Base-by-base conservation (phyloP, 1,284 basidiomycete species). In the Moesziomyces globuligerus region DNA sequence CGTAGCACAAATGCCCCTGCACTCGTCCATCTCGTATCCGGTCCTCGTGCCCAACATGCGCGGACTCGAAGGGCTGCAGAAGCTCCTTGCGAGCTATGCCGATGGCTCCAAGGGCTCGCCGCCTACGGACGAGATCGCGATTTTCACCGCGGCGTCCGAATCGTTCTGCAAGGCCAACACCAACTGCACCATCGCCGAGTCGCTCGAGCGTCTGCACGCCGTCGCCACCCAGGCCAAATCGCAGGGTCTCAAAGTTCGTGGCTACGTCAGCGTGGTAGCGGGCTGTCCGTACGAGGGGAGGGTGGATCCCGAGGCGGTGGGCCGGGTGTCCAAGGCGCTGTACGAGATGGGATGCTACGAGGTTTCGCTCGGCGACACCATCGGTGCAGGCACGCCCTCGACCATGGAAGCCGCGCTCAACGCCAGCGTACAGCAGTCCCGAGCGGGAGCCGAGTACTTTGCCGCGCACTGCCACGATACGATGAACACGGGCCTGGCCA, bases 271-370 rank as follows among this genome's bases (percentile, higher is more conserved):
- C n/a, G 90, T 90, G 36, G 89, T 94, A 53, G 74, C 74, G 4
- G 87, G 89, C 11, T 95, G 93, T 78, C 94, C 94, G 1, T 96
- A 91, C 82, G 87, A 89, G 20, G 94, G 94, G 1, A 84, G 84
- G 8, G 89, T 91, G n/a, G 88, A 90, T 58, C 87, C 88, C 1
- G 83, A 84, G 39, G 84, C 84, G 18, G 93, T 94, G 7, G 86
- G 89, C 41, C 87, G 89, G 20, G 88, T 96, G 11, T 85, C 91
- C 0, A 87, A 87, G 64, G 88, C 87, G 67, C 83, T 98, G 24
- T 73, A 89, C 5, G 88, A 93, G 57, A 94, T 96, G 90, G 94
- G 94, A 0, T 95, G 93, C 80, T 96, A 95, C 83, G 92, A 98
- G 81, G 88, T 97, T 47, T 91, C 90, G 67, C 84, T 97, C 28